Evolutionary conservation across 805 yeast species (phyloP), one percentile per base, ranked within the genome.

Genomic region (Kodamaea hsintzibuensis): DNA sequence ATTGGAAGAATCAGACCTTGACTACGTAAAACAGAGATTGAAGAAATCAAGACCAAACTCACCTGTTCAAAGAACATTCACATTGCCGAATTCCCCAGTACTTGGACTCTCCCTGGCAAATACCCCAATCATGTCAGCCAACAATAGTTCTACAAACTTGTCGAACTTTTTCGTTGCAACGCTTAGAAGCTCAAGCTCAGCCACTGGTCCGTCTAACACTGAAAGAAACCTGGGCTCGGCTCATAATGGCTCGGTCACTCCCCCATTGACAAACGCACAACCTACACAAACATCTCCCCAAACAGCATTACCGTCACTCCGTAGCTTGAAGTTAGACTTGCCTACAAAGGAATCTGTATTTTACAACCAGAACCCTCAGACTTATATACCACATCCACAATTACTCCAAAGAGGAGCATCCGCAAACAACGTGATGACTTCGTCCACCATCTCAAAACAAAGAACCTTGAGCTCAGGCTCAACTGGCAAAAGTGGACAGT

Each of bases 41-140:
- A 80, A 80, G 60, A 76, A 72, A 58, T 77, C 82, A 37, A 65
- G 84, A 57, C 83, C 84, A 19, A 79, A 78, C 64, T 77, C 82
- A 9, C 84, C 84, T 22, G 50, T 50, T 25, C 60, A 55, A 10
- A 65, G 64, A 47, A 67, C 64, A 22, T 75, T 74, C 61, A 72
- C 79, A 2, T 61, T 76, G 37, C 80, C 80, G 7, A 75, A 74
- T 57, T 74, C 79, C 7, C 80, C 80, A 2, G 72, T 75, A 7
- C 57, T 76, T 50, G 78, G 78, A 1, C 61, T 74, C 9, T 71
- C 77, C 13, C 57, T 72, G 5, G 64, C 66, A 14, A 74, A 67
- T 44, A 76, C 80, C 4, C 80, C 80, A 1, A 67, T 73, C 18
- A 62, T 75, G 39, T 73, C 78, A 1, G 76, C 78, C n/a, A 73